Evolutionary conservation across 208 protist genomes (phyloP).

Genomic region (Trypanosoma avium): DNA sequence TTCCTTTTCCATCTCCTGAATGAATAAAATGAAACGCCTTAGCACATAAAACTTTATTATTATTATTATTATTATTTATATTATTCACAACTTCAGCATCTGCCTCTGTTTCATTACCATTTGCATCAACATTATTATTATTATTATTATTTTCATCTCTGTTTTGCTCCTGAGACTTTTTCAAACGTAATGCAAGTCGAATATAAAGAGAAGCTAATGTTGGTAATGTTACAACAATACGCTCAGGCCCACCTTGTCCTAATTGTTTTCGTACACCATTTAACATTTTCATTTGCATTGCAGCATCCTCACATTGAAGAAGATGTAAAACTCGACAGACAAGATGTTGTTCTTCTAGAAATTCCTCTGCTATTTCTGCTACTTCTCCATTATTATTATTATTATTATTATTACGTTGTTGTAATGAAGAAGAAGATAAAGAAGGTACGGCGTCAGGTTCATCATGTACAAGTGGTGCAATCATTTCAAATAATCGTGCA

Average conservation of each 20-base stretch:
- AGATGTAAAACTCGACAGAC: conserved; percentile 93
- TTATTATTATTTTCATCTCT: neutral
- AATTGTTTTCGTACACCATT: conserved; percentile 86
- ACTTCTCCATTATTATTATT: too few relatives aligned
- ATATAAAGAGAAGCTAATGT: conserved; percentile 86
- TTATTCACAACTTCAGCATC: conserved; percentile 7
- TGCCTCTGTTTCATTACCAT: neutral
- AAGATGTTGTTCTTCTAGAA: conserved; percentile 91
- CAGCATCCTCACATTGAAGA: conserved; percentile 72
- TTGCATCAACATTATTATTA: neutral
- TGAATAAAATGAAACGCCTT: conserved; percentile 57
- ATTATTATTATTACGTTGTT: too few relatives aligned
- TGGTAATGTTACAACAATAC: conserved; percentile 81
- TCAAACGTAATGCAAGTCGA: conserved; percentile 52
- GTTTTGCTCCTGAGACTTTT: too few relatives aligned
- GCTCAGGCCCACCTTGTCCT: conserved; percentile 78
- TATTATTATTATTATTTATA: neutral
- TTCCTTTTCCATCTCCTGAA: conserved; percentile 73
- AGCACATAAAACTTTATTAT: neutral
- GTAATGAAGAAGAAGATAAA: too few relatives aligned
- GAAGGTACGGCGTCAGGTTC: conserved; percentile 60
- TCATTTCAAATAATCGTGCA: conserved; percentile 75
- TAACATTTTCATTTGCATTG: conserved; percentile 89
- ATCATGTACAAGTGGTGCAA: conserved; percentile 80
- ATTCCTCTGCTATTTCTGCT: conserved; percentile 69